Evolutionary conservation across 176 grass and related monocot genomes (phyloP).

Genomic region (Canna indica): DNA sequence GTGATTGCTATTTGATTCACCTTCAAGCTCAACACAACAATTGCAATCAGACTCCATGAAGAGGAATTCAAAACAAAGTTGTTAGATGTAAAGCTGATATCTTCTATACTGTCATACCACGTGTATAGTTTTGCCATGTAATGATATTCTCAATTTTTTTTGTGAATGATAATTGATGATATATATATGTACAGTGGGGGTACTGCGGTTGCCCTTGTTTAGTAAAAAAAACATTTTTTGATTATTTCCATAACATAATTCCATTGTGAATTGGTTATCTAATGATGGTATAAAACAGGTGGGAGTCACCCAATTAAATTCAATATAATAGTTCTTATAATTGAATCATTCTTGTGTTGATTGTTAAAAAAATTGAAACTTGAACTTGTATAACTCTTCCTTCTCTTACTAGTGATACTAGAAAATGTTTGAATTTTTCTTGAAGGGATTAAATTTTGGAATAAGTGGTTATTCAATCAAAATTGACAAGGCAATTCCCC

Average conservation of each 20-base stretch:
- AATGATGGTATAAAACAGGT: no score
- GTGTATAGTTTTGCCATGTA: not conserved
- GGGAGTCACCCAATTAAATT: no score
- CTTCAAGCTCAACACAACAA: not conserved
- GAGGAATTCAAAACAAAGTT: not conserved
- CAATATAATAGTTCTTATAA: no score
- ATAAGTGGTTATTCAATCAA: no score
- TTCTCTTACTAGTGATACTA: no score
- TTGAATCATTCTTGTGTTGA: no score
- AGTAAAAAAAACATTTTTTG: not conserved
- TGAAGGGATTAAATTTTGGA: no score
- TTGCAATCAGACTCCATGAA: not conserved
- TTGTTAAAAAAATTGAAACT: no score
- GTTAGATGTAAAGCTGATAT: not conserved
- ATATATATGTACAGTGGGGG: not conserved
- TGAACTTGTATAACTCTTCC: no score
- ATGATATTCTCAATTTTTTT: not conserved
- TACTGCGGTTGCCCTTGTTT: not conserved
- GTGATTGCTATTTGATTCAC: not conserved
- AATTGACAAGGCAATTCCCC: no score
- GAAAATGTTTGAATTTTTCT: no score
- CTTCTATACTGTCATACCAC: not conserved
- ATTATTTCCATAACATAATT: not conserved
- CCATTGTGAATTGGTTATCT: no score
- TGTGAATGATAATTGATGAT: not conserved